Evolutionary conservation across 305 asterid species (phyloP), one percentile per base, ranked within the genome.

Genomic region (Nicotiana rustica): DNA sequence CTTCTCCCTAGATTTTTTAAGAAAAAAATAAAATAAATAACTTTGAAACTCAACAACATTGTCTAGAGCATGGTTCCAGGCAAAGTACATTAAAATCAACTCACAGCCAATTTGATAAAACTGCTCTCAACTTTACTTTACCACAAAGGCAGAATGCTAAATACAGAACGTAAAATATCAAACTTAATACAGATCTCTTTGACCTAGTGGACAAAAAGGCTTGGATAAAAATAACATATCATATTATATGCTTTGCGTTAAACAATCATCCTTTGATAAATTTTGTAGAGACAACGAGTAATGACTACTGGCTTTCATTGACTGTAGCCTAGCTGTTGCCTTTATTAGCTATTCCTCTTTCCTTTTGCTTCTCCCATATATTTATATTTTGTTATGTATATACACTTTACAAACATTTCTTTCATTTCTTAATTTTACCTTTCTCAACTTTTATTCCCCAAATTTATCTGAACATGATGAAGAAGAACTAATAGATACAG

Each of bases 61-160:
- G 25, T 14, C 13, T 7, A 19, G 44, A 25, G 61, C 52, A 52
- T 75, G 15, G 10, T 7, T 49, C 1, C 47, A 52, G 21, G 47
- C 47, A 5, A n/a, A 67, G 19, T 75, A 25, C 79, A 75, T 52
- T 25, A 14, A 75, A 14, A 75, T 75, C 79, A 75, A 52, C 79
- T 49, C 79, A 52, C 65, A 75, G 55, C 65, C 79, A 75, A 75
- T 44, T 75, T 38, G 65, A 75, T 75, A 52, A 47, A 47, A 71
- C 25, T 49, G 64, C 15, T 75, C 64, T 52, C 64, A 14, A 75
- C 64, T 25, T 75, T n/a, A 73, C 29, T 8, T 71, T 73, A 21
- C 17, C 65, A 55, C 80, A 4, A 75, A 47, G 80, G 9, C 25
- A 75, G 59, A 75, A 75, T 52, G 65, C 47, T 52, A 75, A 29